Base-by-base conservation (phyloP, 2,329 filamentous ascomycete species). In the Didymella keratinophila region DNA sequence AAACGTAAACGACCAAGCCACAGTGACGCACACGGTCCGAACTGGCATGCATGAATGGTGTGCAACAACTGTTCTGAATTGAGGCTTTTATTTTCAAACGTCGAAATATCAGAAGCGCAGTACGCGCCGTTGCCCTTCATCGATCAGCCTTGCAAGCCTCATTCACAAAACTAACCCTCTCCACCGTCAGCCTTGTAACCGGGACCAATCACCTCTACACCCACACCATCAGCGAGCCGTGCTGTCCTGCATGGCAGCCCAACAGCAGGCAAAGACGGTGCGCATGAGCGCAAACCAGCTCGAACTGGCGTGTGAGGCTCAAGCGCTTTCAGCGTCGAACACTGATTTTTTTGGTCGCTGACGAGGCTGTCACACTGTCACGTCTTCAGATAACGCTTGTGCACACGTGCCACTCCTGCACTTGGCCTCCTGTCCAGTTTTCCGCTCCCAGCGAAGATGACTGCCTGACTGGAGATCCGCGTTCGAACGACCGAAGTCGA, bases 401-500 rank as follows among this genome's bases (percentile, higher is more conserved):
- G 43, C 43, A 57, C 64, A 67, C 37, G 46, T 57, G 23, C 56
- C 52, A 18, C 20, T 49, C 16, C 28, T 45, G 25, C 62, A 65
- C 18, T 47, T 55, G 18, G 23, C 41, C 4, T 62, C 39, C 5
- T 54, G 56, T 5, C 56, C 63, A 0, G 50, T 32, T 5, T 47
- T n/a, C 56, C 63, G 65, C 11, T 61, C 23, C 65, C 63, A 67
- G 39, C 51, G 41, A 14, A 27, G 23, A 1, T 42, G 5, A 10
- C 27, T 28, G 27, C 47, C 18, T 41, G 20, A 20, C n/a, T 18
- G 18, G 4, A 21, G 3, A 1, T 34, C 21, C 16, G 18, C 10
- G 11, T 20, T 10, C 7, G 42, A 36, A 20, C 69, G 64, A 30
- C 65, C 67, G 51, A 78, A 78, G 49, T 71, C 69, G 1, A 78